Percentiles rank a stretch among this genome's conserved stretches.
These are phyloP conservation scores for Boletellus sp. DNA, from an alignment of 768 basidiomycete species.

Conservation along the genomic window DNA sequence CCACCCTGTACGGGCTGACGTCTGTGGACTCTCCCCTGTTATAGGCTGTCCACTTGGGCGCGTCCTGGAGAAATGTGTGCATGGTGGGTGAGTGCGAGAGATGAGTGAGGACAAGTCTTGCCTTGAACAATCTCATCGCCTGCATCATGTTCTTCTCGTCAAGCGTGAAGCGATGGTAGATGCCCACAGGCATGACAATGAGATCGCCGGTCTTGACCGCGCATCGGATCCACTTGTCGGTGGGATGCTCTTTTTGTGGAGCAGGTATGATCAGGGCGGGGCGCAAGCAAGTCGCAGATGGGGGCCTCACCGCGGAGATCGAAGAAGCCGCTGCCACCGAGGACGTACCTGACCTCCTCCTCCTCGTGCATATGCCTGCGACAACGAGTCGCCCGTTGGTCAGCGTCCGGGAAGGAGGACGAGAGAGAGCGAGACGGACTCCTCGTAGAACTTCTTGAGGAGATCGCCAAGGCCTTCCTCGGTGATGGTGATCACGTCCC, in stretches of 20 bases:
- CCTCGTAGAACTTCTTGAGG: no score
- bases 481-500: constrained; percentile 47
- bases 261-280: neutral
- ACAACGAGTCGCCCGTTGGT: no score
- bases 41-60: constrained; percentile 86
- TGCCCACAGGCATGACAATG: constrained; percentile 82
- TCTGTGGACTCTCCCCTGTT: constrained; percentile 64
- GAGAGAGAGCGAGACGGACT: no score
- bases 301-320: constrained; percentile 74
- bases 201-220: constrained; percentile 76
- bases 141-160: constrained; percentile 71
- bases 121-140: constrained; percentile 84
- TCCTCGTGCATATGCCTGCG: constrained; percentile 90
- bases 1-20: constrained; percentile 53
- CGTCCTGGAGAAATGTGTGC: constrained; percentile 51
- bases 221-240: constrained; percentile 79
- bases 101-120: constrained; percentile 20
- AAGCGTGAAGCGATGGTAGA: constrained; percentile 93
- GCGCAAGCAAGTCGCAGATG: neutral
- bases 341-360: constrained; percentile 89
- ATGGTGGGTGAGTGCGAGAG: neutral
- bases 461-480: no score
- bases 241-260: constrained; percentile 52
- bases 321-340: constrained; percentile 87
- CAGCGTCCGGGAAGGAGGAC: no score